Evolutionary conservation across 2,329 filamentous ascomycete species (phyloP).

Genomic region (Alternaria gansuensis): DNA sequence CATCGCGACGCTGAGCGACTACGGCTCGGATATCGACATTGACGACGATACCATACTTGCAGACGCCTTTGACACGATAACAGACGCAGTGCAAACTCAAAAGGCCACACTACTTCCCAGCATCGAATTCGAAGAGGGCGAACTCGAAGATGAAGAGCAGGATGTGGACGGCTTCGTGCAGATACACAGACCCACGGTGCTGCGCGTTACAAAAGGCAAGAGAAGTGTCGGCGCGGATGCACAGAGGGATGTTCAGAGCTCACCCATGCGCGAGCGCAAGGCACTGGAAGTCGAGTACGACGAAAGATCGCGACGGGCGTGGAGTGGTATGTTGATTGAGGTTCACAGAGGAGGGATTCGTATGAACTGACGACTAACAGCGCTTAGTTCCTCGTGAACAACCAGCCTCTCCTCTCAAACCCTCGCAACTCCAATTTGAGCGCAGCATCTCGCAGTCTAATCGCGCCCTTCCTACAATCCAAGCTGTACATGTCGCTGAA

Average conservation of each 20-base stretch:
- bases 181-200: conserved; percentile 40
- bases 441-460: background rate
- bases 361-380: conserved; percentile 54
- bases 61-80: conserved; percentile 24
- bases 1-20: conserved; percentile 61
- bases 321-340: conserved; percentile 40
- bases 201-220: conserved; percentile 30
- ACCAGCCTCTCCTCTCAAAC: conserved; percentile 19
- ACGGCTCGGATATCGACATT: conserved; percentile 70
- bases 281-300: conserved; percentile 57
- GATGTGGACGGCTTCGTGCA: conserved; percentile 58
- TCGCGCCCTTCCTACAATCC: background rate
- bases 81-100: conserved; percentile 6
- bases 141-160: conserved; percentile 33
- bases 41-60: conserved; percentile 62
- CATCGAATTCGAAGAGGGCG: conserved; percentile 36
- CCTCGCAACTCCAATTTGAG: conserved; percentile 7
- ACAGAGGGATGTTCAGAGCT: conserved; percentile 26
- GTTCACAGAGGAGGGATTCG: background rate
- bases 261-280: conserved; percentile 30
- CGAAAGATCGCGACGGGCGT: conserved; percentile 48
- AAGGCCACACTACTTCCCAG: conserved; percentile 29
- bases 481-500: conserved; percentile 15
- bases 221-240: conserved; percentile 6
- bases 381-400: conserved; percentile 46